These are phyloP conservation scores for Kodamaea kaohsiungensis DNA, from an alignment of 805 yeast species.

Conservation along the genomic window DNA sequence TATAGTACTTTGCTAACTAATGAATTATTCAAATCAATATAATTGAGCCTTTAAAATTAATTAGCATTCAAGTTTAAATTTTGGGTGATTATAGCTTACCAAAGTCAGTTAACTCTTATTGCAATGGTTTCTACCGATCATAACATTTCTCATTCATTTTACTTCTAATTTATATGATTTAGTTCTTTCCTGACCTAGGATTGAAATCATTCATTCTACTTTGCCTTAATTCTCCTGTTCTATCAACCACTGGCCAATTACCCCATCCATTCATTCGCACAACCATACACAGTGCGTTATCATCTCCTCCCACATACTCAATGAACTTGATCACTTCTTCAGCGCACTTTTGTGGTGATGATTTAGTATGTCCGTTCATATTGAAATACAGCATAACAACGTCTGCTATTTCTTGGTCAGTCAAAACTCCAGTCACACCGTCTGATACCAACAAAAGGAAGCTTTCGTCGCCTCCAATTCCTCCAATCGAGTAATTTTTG, in stretches of 20 bases:
- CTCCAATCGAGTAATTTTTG: conserved; percentile 35
- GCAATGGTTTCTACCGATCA: neutral
- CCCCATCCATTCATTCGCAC: conserved; percentile 90
- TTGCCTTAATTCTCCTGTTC: conserved; percentile 82
- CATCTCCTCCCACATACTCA: conserved; percentile 87
- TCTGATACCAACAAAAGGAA: conserved; percentile 83
- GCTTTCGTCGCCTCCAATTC: conserved; percentile 81
- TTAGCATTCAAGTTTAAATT: too few species aligned
- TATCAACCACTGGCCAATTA: conserved; percentile 79
- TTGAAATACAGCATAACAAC: conserved; percentile 69
- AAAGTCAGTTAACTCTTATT: too few species aligned
- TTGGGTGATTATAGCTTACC: too few species aligned
- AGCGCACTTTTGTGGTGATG: conserved; percentile 85
- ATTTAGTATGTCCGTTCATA: conserved; percentile 63
- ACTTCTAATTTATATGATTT: neutral
- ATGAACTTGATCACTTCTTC: conserved; percentile 82
- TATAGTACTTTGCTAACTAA: too few species aligned
- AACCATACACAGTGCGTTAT: conserved; percentile 91
- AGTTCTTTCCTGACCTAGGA: conserved; percentile 23
- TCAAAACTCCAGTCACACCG: conserved; percentile 78
- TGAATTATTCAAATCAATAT: too few species aligned
- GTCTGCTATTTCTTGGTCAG: conserved; percentile 92
- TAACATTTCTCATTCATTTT: neutral
- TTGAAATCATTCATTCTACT: conserved; percentile 55
- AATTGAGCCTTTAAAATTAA: too few species aligned